Percentiles rank a stretch among this genome's conserved stretches.
phyloP scores from a whole-genome alignment of 2,329 filamentous ascomycete species.

The Hypoxylon sp. region DNA sequence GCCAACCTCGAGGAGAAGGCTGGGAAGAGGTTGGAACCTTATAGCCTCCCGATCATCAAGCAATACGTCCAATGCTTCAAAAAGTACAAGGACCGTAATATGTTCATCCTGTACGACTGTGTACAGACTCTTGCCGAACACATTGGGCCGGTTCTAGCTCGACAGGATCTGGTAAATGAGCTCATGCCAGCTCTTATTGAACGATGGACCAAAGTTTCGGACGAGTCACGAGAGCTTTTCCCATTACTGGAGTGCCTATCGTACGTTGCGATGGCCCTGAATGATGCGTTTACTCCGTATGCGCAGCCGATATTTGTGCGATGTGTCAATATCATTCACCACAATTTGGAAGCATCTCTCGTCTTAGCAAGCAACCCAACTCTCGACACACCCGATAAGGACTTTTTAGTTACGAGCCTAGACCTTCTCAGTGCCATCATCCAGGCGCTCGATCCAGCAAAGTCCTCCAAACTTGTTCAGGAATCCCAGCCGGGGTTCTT shows the following conservation, averaged over 20 bases:
- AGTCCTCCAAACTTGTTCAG: constrained; percentile 81
- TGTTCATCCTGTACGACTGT: constrained; percentile 98
- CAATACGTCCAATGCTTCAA: constrained; percentile 94
- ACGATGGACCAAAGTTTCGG: constrained; percentile 86
- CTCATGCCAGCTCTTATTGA: constrained; percentile 94
- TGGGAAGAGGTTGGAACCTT: constrained; percentile 81
- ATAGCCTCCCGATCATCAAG: constrained; percentile 88
- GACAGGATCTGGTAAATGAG: constrained; percentile 81
- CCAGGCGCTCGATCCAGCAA: constrained; percentile 81
- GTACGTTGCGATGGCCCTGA: constrained; percentile 89
- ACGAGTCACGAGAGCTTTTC: constrained; percentile 93
- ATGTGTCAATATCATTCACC: constrained; percentile 91
- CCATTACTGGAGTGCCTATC: constrained; percentile 96
- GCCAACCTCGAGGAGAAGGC: constrained; percentile 96
- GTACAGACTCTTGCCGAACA: constrained; percentile 96
- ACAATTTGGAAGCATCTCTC: constrained; percentile 85
- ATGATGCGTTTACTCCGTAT: constrained; percentile 84
- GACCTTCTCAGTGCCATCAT: constrained; percentile 94
- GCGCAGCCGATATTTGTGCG: constrained; percentile 87
- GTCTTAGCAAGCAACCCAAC: constrained; percentile 74
- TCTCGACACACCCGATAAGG: constrained; percentile 88
- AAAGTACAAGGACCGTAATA: constrained; percentile 98
- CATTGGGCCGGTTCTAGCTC: constrained; percentile 83
- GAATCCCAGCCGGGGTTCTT: constrained; percentile 86
- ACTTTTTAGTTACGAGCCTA: constrained; percentile 94